These are phyloP conservation scores for Neonectria hederae DNA, from an alignment of 2,329 filamentous ascomycete genomes.

Conservation along the genomic window DNA sequence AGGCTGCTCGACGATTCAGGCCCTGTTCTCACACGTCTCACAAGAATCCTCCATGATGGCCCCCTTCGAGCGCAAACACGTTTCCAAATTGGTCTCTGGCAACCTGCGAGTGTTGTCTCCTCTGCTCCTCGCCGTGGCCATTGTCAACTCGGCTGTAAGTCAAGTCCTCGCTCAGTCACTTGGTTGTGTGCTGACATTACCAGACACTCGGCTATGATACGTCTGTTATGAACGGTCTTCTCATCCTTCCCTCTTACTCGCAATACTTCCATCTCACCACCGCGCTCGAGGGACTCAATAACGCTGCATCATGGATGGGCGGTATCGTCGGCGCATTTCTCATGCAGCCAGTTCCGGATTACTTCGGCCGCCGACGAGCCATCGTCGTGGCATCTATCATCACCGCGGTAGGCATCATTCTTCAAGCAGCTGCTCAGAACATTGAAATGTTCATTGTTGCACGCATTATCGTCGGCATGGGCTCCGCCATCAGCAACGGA, in stretches of 20 bases:
- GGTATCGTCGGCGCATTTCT: slow-evolving; percentile 56
- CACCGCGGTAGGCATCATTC: slow-evolving; percentile 55
- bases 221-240: slow-evolving; percentile 65
- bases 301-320: slow-evolving; percentile 64
- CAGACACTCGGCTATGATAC: slow-evolving; percentile 52
- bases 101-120: slow-evolving; percentile 17
- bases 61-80: slow-evolving; percentile 21
- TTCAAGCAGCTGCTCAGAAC: slow-evolving; percentile 60
- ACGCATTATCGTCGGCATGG: slow-evolving; percentile 59
- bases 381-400: slow-evolving; percentile 46
- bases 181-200: not conserved
- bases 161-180: not conserved
- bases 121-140: slow-evolving; percentile 16
- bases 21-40: not conserved
- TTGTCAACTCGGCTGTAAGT: slow-evolving; percentile 27
- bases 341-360: slow-evolving; percentile 51
- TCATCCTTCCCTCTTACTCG: slow-evolving; percentile 65
- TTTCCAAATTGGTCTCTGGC: slow-evolving; percentile 19
- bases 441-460: slow-evolving; percentile 60
- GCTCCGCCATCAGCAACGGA: slow-evolving; percentile 53
- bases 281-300: slow-evolving; percentile 63
- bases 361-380: slow-evolving; percentile 38
- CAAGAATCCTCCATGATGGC: slow-evolving; percentile 2
- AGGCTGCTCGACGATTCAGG: no score
- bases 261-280: slow-evolving; percentile 65